These are phyloP conservation scores for Cladorrhinum sp. DNA, from an alignment of 2,329 filamentous ascomycete genomes.

Conservation along the genomic window DNA sequence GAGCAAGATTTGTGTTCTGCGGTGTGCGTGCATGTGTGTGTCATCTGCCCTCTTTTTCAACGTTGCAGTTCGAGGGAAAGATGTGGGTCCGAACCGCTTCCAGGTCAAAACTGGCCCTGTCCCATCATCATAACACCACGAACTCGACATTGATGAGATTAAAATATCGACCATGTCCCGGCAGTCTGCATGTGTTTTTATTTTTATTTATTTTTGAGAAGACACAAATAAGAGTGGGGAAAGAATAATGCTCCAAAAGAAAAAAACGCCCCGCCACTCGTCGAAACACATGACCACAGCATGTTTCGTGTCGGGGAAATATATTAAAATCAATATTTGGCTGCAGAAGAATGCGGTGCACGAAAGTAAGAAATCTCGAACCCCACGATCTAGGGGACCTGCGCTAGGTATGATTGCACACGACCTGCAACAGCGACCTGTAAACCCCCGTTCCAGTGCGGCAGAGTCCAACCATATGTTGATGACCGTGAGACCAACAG, in stretches of 20 bases:
- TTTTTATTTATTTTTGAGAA: no score
- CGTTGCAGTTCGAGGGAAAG: not conserved
- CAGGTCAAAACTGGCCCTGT: no score
- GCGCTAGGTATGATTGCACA: not conserved
- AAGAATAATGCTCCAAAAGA: not conserved
- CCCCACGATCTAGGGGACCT: not conserved
- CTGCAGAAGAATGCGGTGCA: constrained; percentile 2
- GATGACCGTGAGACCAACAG: not conserved
- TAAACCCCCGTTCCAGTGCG: not conserved
- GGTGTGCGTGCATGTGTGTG: not conserved
- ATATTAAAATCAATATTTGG: constrained; percentile 18
- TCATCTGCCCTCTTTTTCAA: not conserved
- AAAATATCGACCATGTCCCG: no score
- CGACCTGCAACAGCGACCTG: no score
- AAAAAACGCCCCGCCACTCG: not conserved
- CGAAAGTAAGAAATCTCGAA: not conserved
- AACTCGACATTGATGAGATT: not conserved
- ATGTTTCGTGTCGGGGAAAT: constrained; percentile 12
- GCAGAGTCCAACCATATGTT: not conserved
- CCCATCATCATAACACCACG: no score
- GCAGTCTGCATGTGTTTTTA: no score
- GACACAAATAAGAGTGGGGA: no score
- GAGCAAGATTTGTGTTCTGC: no score
- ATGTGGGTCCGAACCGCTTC: not conserved
- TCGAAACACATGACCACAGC: constrained; percentile 5